Evolutionary conservation across 139 green algal genomes (phyloP), one percentile per base, ranked within the genome.

Genomic region (Prasinococcaceae sp.): DNA sequence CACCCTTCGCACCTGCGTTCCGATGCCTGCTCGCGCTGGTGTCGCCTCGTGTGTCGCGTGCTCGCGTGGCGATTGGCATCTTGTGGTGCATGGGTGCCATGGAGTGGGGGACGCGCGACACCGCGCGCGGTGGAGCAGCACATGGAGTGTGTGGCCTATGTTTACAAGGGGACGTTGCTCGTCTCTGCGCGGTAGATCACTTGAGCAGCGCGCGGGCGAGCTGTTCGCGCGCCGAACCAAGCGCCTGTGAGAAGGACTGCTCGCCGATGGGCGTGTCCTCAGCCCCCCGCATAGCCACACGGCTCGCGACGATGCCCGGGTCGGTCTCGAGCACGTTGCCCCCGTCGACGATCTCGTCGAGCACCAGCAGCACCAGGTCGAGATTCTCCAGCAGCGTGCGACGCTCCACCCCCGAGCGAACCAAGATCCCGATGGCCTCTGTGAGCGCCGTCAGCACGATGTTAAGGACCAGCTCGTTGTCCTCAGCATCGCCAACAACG

Each of bases 371-470:
- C 39, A 95, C 79, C 19, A 97, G 79, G 69, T 99, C 90, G 53
- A 98, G 65, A 67, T 99, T 99, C 61, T 99, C 90, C 28, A 99
- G 76, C 32, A 93, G 86, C 5, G 88, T 94, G n/a, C n/a, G n/a
- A n/a, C n/a, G n/a, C n/a, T n/a, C n/a, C n/a, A n/a, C n/a, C n/a
- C n/a, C n/a, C n/a, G n/a, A n/a, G n/a, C n/a, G n/a, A n/a, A n/a
- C n/a, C n/a, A n/a, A n/a, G n/a, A n/a, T n/a, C n/a, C n/a, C n/a
- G 29, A 93, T 67, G 20, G 80, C 77, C 52, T 97, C 89, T 28
- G 78, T 85, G 63, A 97, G 87, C 0, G 75, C 82, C 27, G 80
- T 59, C 28, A 98, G 74, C 2, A 95, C 89, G 23, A 71, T 68
- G 39, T 69, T 74, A 19, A 98, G 55, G 3, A 96, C 80, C 16